Percentiles rank a stretch among this genome's conserved stretches.
These are phyloP conservation scores for Mimosa bimucronata DNA, from an alignment of 306 rosid genomes.

Conservation along the genomic window DNA sequence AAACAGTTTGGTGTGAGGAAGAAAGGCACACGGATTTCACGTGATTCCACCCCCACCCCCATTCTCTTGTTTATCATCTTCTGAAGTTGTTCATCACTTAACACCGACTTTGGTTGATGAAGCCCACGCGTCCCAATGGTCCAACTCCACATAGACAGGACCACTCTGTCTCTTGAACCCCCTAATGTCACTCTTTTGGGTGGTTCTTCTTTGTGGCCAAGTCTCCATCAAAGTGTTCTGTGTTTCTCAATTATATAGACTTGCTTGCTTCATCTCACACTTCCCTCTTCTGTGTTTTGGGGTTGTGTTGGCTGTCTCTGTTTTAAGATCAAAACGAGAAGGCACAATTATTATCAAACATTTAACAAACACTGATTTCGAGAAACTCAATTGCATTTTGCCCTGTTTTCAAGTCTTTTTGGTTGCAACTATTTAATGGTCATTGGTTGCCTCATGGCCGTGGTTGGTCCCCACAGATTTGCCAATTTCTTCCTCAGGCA, in stretches of 20 bases:
- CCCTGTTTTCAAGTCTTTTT: not conserved
- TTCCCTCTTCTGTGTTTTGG: not conserved
- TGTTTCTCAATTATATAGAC: not conserved
- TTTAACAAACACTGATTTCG: no score
- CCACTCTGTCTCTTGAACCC: constrained; percentile 22
- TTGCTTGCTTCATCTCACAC: not conserved
- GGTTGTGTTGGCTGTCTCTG: not conserved
- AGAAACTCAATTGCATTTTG: not conserved
- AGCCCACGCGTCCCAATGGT: constrained; percentile 36
- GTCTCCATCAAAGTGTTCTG: not conserved
- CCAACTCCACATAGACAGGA: constrained; percentile 46
- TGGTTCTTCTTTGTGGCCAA: constrained; percentile 29
- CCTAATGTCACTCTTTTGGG: constrained; percentile 7
- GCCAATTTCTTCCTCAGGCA: not conserved
- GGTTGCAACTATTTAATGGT: not conserved
- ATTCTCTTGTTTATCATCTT: not conserved
- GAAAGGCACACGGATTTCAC: constrained; percentile 33
- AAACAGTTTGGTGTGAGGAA: not conserved
- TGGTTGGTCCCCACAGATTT: not conserved
- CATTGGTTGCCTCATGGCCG: no score
- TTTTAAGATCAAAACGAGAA: not conserved
- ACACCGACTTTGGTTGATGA: not conserved
- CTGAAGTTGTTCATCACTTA: not conserved
- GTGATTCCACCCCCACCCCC: constrained; percentile 39
- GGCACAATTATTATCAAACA: not conserved